These are phyloP conservation scores for Phoma sp. DNA, from an alignment of 2,329 filamentous ascomycete genomes.

Conservation along the genomic window DNA sequence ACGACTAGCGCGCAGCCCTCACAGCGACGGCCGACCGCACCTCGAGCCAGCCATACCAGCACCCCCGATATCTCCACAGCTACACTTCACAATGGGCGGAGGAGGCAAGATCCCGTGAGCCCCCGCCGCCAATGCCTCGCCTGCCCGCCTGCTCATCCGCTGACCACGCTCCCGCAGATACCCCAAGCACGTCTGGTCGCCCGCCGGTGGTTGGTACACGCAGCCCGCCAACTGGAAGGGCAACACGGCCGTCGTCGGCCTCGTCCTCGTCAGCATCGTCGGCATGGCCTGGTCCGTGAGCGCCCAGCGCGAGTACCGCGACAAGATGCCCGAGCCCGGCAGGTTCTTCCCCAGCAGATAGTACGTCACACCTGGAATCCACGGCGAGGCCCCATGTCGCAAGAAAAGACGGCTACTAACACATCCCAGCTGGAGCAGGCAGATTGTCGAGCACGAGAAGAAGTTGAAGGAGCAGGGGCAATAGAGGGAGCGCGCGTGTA, in stretches of 20 bases:
- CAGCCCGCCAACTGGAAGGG: constrained; percentile 93
- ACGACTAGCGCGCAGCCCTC: constrained; percentile 1
- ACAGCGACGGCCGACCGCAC: constrained; percentile 3
- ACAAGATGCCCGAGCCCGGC: constrained; percentile 76
- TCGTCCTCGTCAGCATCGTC: constrained; percentile 71
- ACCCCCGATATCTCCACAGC: constrained; percentile 41
- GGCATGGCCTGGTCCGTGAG: constrained; percentile 74
- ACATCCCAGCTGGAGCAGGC: constrained; percentile 68
- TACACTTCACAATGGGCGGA: constrained; percentile 66
- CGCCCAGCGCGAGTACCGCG: constrained; percentile 74
- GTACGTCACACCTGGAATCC: constrained; percentile 59
- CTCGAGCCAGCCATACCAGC: neutral
- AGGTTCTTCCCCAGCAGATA: constrained; percentile 85
- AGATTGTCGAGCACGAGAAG: constrained; percentile 73
- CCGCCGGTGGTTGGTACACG: constrained; percentile 95
- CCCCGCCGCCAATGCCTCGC: constrained; percentile 19
- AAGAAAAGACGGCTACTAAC: constrained; percentile 35
- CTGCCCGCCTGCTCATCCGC: constrained; percentile 1
- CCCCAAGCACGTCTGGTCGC: constrained; percentile 99
- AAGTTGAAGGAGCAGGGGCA: constrained; percentile 48
- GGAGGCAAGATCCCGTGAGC: constrained; percentile 76
- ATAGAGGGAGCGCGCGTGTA: constrained; percentile 4
- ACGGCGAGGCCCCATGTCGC: neutral
- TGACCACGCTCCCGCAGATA: constrained; percentile 65
- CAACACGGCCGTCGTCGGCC: constrained; percentile 82